Conservation (phyloP, 139 green algal species). For the Micractinium conductrix region DNA sequence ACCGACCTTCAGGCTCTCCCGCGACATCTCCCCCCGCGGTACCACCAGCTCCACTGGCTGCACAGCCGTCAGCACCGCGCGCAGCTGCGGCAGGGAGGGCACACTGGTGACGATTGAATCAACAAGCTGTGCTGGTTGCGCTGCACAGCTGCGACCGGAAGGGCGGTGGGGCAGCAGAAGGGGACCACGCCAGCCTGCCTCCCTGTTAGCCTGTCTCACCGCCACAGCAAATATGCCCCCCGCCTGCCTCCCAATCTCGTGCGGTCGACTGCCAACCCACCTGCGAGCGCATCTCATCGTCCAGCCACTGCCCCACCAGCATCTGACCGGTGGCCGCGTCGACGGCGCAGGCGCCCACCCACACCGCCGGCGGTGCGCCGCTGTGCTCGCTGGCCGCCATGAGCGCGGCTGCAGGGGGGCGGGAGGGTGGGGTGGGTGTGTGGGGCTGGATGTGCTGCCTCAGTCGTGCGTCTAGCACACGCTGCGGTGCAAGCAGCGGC, state of each 20-base stretch:
- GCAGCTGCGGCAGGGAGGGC: slow-evolving; percentile 49
- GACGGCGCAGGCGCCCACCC: slow-evolving; percentile 76
- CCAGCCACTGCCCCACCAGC: slow-evolving; percentile 71
- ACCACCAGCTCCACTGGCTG: slow-evolving; percentile 88
- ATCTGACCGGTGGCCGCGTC: slow-evolving; percentile 80
- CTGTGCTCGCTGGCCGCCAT: slow-evolving; percentile 13
- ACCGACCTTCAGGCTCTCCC: slow-evolving; percentile 41
- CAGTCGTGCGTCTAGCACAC: too few species aligned
- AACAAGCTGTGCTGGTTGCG: too few species aligned
- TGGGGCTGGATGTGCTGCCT: too few species aligned
- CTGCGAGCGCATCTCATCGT: slow-evolving; percentile 76
- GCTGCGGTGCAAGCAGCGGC: neutral
- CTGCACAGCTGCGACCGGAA: neutral
- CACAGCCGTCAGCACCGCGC: slow-evolving; percentile 74
- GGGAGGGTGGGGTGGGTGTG: too few species aligned
- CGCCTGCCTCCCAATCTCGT: neutral
- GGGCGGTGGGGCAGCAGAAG: neutral
- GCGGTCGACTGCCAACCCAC: slow-evolving; percentile 49
- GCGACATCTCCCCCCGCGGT: slow-evolving; percentile 40
- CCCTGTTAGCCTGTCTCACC: too few species aligned
- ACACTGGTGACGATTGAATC: neutral
- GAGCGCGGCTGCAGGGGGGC: neutral
- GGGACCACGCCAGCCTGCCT: neutral
- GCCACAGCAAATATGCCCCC: too few species aligned
- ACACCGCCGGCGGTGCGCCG: neutral